Evolutionary conservation across 176 grass and related monocot species (phyloP), one percentile per base, ranked within the genome.

Genomic region (Zoysia japonica): DNA sequence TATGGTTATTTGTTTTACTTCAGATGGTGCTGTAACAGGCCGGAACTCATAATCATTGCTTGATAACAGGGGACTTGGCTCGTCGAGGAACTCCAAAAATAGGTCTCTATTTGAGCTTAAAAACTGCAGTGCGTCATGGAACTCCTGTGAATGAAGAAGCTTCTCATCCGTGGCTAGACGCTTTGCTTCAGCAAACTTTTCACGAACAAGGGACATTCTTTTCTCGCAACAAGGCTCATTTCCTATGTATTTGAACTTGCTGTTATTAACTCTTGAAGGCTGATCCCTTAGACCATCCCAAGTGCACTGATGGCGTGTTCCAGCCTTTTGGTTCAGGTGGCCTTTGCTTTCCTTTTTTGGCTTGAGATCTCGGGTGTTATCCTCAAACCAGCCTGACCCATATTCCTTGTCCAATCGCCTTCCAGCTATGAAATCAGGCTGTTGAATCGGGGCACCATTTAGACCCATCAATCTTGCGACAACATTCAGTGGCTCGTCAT

Each of bases 101-200:
- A 99, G 53, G 48, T 99, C 96, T 83, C 83, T 95, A 72, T 99
- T 99, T 48, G 92, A 95, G 85, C 92, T 99, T 65, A 99, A 45
- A 87, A 95, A 89, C 80, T 99, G 92, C 41, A 99, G 47, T 16
- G 96, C 86, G 79, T 99, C 92, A 68, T 93, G 96, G 79, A 99
- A 93, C 64, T 99, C 92, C 77, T 91, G 92, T 4, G 96, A 91
- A n/a, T 93, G 90, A 76, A 89, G 85, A 79, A 99, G 87, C 44
- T 99, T 99, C 67, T 92, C 96, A 36, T 93, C 90, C 1, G 88
- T 89, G 0, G 96, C 96, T 65, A 99, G 81, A 12, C 82, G 86
- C 87, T 95, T 95, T 6, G 96, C 96, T 85, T 99, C 88, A 36
- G 88, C 80, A 83, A 99, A 99, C 57, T 99, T 99, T 45, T 99